Evolutionary conservation across 2,329 filamentous ascomycete species (phyloP), one percentile per base, ranked within the genome.

Genomic region (Alternaria gansuensis): DNA sequence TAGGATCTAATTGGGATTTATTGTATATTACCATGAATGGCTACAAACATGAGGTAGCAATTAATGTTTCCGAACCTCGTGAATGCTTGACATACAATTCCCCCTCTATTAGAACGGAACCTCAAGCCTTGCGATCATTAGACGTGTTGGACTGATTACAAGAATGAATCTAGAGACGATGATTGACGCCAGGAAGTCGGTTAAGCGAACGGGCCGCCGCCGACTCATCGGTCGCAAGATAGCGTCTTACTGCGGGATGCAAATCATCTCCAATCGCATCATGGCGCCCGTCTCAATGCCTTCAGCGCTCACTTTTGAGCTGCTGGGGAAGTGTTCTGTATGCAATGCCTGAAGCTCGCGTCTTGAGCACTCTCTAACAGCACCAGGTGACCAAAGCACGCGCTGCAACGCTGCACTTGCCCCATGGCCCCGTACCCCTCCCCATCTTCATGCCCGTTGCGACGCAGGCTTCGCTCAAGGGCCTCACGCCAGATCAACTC

Each of bases 401-500:
- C 67, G 95, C 95, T 49, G 95, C 95, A 52, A 88, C 87, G 59
- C 84, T 99, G 53, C 90, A 89, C 46, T 88, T 99, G 26, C 94
- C 95, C 50, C 96, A 99, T 87, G 95, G 95, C 57, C 85, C 90
- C 1, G 93, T 99, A 26, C 87, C 90, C 70, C 86, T 98, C 29
- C 95, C 96, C 7, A 88, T 98, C 58, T 99, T 99, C 79, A 99
- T 99, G 95, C 95, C 95, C 14, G 95, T 99, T 41, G 95, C 95
- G 29, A 99, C 95, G 0, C 95, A 99, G 79, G 95, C 92, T 1
- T 97, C 94, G 0, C 84, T 99, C 37, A 99, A 99, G 76, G 95
- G 95, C 41, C 73, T 99, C 55, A 98, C 95, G 0, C 93, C 94
- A 1, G 89, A 94, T 66, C 95, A 99, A 74, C 83, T 99, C 2